These are phyloP conservation scores for Taphrina communis DNA, from an alignment of 1,139 yeast genomes.

Conservation along the genomic window DNA sequence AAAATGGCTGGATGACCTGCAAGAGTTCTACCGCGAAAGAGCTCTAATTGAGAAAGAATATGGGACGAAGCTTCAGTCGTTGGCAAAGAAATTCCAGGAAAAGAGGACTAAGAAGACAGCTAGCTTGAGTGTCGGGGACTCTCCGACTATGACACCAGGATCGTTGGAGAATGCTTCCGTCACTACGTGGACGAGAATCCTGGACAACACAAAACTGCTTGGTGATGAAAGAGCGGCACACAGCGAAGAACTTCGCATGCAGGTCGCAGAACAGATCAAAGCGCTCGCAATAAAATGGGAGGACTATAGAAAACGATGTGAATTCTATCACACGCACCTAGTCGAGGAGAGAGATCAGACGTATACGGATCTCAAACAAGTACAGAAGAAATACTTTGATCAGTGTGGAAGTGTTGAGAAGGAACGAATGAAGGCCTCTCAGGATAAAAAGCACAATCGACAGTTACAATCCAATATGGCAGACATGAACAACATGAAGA, in stretches of 20 bases:
- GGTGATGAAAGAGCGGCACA: slow-evolving; percentile 71
- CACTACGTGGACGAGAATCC: slow-evolving; percentile 91
- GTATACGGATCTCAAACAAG: slow-evolving; percentile 70
- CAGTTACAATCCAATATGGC: slow-evolving; percentile 62
- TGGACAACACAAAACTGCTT: slow-evolving; percentile 81
- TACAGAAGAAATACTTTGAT: slow-evolving; percentile 77
- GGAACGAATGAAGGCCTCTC: slow-evolving; percentile 71
- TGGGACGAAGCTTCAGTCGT: slow-evolving; percentile 66
- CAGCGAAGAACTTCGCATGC: slow-evolving; percentile 65
- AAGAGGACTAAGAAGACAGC: slow-evolving; percentile 76
- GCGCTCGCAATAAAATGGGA: slow-evolving; percentile 63
- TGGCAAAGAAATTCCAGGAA: slow-evolving; percentile 73
- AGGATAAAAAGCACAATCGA: slow-evolving; percentile 53
- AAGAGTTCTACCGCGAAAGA: slow-evolving; percentile 81
- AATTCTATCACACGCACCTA: slow-evolving; percentile 64
- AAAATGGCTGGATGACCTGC: slow-evolving; percentile 77
- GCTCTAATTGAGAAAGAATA: slow-evolving; percentile 78
- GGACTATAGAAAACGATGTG: slow-evolving; percentile 63
- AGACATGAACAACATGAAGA: slow-evolving; percentile 87
- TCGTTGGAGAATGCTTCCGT: slow-evolving; percentile 89
- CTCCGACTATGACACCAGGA: slow-evolving; percentile 91
- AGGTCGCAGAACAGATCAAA: slow-evolving; percentile 67
- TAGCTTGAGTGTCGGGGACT: slow-evolving; percentile 82
- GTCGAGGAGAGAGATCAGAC: slow-evolving; percentile 63
- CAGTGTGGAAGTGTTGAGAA: slow-evolving; percentile 80